phyloP scores from a whole-genome alignment of 2,329 filamentous ascomycete species.

The Talaromyces sp. region DNA sequence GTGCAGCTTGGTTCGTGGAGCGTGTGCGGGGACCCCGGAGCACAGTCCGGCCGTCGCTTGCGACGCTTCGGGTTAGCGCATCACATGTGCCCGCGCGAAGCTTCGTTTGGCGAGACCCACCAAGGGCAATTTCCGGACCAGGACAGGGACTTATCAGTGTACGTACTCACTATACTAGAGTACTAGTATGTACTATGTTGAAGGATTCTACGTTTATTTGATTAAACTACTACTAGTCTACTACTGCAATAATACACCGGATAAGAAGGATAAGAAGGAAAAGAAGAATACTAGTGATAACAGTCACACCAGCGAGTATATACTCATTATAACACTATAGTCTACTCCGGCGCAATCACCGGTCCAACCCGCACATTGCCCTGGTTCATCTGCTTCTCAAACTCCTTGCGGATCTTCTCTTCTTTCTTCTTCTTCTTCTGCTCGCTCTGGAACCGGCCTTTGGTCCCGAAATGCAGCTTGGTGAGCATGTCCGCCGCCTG shows the following conservation, averaged over 20 bases:
- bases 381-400: slow-evolving; percentile 24
- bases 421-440: slow-evolving; percentile 45
- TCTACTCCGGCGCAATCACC: background rate
- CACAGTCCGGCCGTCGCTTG: background rate
- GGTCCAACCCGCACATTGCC: slow-evolving; percentile 47
- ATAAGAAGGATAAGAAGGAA: no score
- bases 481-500: slow-evolving; percentile 85
- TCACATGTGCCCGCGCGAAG: no score
- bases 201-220: no score
- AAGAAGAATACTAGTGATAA: no score
- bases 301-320: no score
- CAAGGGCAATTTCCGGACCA: background rate
- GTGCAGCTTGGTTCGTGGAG: background rate
- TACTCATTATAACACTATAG: background rate
- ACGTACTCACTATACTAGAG: no score
- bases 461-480: slow-evolving; percentile 76
- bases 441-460: slow-evolving; percentile 56
- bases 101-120: no score
- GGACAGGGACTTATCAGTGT: no score
- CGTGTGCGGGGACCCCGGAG: background rate
- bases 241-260: no score
- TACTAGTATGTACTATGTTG: no score
- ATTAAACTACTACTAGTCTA: no score
- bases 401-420: slow-evolving; percentile 25
- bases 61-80: background rate